Percentiles rank a stretch among this genome's conserved stretches.
These are phyloP conservation scores for Leccinum laetum DNA, from an alignment of 1,284 basidiomycete genomes.

Conservation along the genomic window DNA sequence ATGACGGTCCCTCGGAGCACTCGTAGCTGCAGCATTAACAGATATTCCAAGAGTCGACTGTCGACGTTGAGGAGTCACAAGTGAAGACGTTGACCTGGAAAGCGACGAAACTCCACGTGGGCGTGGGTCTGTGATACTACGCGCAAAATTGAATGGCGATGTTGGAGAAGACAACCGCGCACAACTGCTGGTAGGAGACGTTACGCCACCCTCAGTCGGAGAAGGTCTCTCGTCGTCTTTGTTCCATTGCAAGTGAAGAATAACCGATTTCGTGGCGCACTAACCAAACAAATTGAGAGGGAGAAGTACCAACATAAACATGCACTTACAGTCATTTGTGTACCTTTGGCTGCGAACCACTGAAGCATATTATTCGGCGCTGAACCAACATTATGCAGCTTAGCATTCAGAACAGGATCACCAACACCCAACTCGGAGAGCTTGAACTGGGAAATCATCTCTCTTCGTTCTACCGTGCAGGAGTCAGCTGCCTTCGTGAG, in stretches of 20 bases:
- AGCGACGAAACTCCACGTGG: constrained; percentile 45
- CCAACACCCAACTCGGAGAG: constrained; percentile 75
- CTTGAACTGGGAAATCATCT: constrained; percentile 92
- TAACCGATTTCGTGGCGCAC: constrained; percentile 89
- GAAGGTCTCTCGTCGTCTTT: constrained; percentile 48
- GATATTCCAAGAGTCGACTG: constrained; percentile 41
- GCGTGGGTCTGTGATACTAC: constrained; percentile 29
- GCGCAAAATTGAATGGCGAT: constrained; percentile 21
- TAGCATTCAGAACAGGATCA: constrained; percentile 63
- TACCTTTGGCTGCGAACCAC: constrained; percentile 92
- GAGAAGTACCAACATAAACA: background rate
- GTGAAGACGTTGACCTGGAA: constrained; percentile 48
- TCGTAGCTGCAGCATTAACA: constrained; percentile 9
- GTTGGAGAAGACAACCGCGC: constrained; percentile 29
- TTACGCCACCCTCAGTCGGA: constrained; percentile 15
- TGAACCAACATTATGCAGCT: constrained; percentile 71
- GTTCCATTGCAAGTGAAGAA: constrained; percentile 87
- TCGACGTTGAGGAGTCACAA: constrained; percentile 44
- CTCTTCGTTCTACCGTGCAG: constrained; percentile 53
- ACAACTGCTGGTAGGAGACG: constrained; percentile 22
- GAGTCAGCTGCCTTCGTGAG: constrained; percentile 8
- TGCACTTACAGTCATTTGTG: constrained; percentile 79
- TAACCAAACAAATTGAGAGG: constrained; percentile 26
- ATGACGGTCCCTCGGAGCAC: constrained; percentile 19
- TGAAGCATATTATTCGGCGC: constrained; percentile 85